Conservation (phyloP, 495 filamentous ascomycete species). For the Penicillium cosmopolitanum region DNA sequence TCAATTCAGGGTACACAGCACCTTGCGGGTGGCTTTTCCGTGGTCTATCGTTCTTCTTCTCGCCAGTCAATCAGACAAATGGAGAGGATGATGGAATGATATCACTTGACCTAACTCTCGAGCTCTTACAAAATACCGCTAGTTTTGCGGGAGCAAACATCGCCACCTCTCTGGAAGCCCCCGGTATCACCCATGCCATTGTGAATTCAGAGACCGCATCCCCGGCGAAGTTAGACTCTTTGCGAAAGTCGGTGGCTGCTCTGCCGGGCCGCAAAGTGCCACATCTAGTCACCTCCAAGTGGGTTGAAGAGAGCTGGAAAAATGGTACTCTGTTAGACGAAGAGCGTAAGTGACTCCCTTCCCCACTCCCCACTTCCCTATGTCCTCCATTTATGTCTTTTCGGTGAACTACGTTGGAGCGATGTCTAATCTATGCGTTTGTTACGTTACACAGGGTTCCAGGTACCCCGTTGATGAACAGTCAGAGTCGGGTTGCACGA, state of each 20-base stretch:
- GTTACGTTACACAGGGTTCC: not conserved
- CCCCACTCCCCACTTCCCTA: not conserved
- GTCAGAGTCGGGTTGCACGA: not conserved
- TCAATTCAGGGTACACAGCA: constrained; percentile 37
- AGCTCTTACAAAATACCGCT: constrained; percentile 50
- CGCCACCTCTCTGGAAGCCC: constrained; percentile 22
- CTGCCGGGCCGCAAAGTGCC: constrained; percentile 56
- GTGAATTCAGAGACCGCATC: constrained; percentile 25
- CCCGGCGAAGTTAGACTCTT: constrained; percentile 24
- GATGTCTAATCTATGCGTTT: not conserved
- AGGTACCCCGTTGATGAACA: not conserved
- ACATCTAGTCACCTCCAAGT: constrained; percentile 68
- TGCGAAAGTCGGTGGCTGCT: constrained; percentile 33
- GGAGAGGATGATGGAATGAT: not conserved
- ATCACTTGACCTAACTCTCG: constrained; percentile 10
- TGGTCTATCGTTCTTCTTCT: constrained; percentile 52
- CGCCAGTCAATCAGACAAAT: constrained; percentile 23
- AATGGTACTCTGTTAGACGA: constrained; percentile 83
- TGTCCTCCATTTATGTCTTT: not conserved
- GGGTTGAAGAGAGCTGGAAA: constrained; percentile 81
- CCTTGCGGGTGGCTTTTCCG: constrained; percentile 70
- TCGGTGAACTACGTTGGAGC: not conserved
- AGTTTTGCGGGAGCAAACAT: constrained; percentile 65
- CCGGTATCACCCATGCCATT: constrained; percentile 41
- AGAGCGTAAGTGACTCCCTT: constrained; percentile 49